A percentile compares a stretch with the other conserved stretches of the same genome.
phyloP scores from a whole-genome alignment of 2,329 filamentous ascomycete species.

The Thelonectria olida region DNA sequence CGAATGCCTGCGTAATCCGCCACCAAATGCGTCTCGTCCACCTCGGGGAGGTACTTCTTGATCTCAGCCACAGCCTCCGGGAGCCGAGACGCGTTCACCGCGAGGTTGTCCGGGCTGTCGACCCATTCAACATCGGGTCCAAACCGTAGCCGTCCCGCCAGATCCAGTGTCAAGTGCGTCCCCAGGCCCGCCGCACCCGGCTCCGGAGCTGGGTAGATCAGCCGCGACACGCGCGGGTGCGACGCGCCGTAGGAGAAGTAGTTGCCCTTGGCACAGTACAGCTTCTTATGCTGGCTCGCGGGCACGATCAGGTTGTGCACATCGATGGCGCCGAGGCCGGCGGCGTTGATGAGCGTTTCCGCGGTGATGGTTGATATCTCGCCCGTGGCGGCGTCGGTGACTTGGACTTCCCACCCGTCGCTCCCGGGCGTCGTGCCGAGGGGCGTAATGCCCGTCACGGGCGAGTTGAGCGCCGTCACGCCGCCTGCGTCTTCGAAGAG shows the following conservation, averaged over 20 bases:
- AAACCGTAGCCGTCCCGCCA: slow-evolving; percentile 85
- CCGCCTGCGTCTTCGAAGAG: slow-evolving; percentile 82
- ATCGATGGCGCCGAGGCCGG: slow-evolving; percentile 79
- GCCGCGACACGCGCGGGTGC: slow-evolving; percentile 69
- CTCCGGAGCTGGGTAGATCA: slow-evolving; percentile 88
- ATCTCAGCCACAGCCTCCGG: slow-evolving; percentile 78
- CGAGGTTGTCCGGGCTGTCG: slow-evolving; percentile 73
- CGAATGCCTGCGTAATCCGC: slow-evolving; percentile 93
- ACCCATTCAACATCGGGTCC: slow-evolving; percentile 98
- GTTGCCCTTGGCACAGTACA: slow-evolving; percentile 92
- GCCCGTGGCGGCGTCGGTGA: slow-evolving; percentile 56
- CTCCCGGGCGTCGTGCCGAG: slow-evolving; percentile 55
- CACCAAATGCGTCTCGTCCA: slow-evolving; percentile 72
- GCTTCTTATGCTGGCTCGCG: slow-evolving; percentile 59
- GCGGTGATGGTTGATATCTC: slow-evolving; percentile 71
- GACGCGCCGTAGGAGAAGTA: slow-evolving; percentile 87
- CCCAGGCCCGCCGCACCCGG: slow-evolving; percentile 86
- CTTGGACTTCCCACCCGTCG: slow-evolving; percentile 75
- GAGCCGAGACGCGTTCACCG: slow-evolving; percentile 71
- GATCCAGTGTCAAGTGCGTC: slow-evolving; percentile 92
- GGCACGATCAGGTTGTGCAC: slow-evolving; percentile 87
- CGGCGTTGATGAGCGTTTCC: slow-evolving; percentile 84
- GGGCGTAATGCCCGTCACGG: slow-evolving; percentile 69
- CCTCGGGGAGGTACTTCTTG: slow-evolving; percentile 76
- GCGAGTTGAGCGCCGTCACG: slow-evolving; percentile 73